Percentiles rank a stretch among this genome's conserved stretches.
These are phyloP conservation scores for Daucus carota DNA, from an alignment of 129 eudicot genomes.

Conservation along the genomic window DNA sequence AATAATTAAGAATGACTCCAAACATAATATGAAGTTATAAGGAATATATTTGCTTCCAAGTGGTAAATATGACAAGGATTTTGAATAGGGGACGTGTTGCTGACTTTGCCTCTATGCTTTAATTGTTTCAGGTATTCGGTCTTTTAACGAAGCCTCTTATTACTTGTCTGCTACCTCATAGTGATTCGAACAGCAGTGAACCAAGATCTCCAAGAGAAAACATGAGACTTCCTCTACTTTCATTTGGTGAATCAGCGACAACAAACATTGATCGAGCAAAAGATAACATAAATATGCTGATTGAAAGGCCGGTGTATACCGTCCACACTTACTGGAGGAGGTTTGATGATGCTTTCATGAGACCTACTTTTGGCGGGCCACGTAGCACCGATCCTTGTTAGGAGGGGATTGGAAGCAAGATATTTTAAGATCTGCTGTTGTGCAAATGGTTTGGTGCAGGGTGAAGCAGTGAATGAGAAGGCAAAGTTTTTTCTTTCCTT, in stretches of 20 bases:
- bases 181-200: slow-evolving; percentile 27
- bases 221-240: slow-evolving; percentile 71
- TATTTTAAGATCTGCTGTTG: no score
- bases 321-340: slow-evolving; percentile 89
- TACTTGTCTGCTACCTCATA: slow-evolving; percentile 51
- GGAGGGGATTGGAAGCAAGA: background rate
- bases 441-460: no score
- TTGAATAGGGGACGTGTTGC: no score
- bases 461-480: no score
- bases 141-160: slow-evolving; percentile 80
- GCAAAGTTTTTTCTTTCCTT: no score
- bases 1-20: background rate
- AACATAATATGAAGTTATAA: background rate
- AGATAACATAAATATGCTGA: slow-evolving; percentile 69
- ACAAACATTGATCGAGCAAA: slow-evolving; percentile 53
- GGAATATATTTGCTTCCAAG: background rate
- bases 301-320: slow-evolving; percentile 82
- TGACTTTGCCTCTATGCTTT: background rate
- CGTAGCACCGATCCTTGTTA: background rate
- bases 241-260: slow-evolving; percentile 65
- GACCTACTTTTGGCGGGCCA: slow-evolving; percentile 92
- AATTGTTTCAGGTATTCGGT: slow-evolving; percentile 74
- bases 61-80: no score
- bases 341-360: slow-evolving; percentile 84
- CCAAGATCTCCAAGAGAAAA: slow-evolving; percentile 49